A percentile compares a stretch with the other conserved stretches of the same genome.
Conservation (phyloP, 177 flowering plant species). For the Telopea speciosissima region DNA sequence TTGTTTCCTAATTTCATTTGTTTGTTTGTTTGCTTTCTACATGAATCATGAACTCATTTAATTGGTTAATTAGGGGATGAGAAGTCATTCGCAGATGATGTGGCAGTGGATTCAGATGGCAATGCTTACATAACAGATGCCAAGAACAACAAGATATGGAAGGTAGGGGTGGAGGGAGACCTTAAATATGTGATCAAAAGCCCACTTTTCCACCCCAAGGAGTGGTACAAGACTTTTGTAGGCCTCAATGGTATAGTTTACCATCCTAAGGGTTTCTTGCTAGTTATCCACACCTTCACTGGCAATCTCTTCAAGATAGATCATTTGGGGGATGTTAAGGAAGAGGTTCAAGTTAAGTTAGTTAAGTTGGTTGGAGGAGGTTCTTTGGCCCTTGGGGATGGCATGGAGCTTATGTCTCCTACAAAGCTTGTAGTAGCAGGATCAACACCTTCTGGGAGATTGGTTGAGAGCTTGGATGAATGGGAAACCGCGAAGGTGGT, state of each 20-base stretch:
- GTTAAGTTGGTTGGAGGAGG: conserved; percentile 57
- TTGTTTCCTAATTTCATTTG: too few relatives aligned
- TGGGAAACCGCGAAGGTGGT: conserved; percentile 59
- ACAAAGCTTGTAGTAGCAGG: conserved; percentile 68
- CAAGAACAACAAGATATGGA: conserved; percentile 64
- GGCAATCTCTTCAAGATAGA: conserved; percentile 61
- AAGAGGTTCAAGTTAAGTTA: conserved; percentile 37
- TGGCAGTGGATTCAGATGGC: conserved; percentile 77
- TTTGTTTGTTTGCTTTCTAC: neutral
- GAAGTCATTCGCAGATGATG: conserved; percentile 77
- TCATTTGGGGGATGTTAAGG: conserved; percentile 1
- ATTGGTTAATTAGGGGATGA: conserved; percentile 35
- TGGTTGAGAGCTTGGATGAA: conserved; percentile 66
- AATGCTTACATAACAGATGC: conserved; percentile 80
- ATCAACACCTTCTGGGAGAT: conserved; percentile 38
- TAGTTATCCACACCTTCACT: conserved; percentile 55
- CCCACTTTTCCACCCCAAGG: conserved; percentile 53
- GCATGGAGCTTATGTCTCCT: conserved; percentile 58
- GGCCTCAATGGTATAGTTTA: conserved; percentile 77
- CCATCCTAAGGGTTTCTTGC: conserved; percentile 81
- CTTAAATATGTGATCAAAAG: conserved; percentile 35
- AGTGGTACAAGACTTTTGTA: conserved; percentile 67
- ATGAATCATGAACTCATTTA: neutral
- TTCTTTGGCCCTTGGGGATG: conserved; percentile 54
- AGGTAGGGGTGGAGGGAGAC: conserved; percentile 58